Evolutionary conservation across 192 early-diverging fungal species (phyloP), one percentile per base, ranked within the genome.

Genomic region (Obelidium mucronatum): DNA sequence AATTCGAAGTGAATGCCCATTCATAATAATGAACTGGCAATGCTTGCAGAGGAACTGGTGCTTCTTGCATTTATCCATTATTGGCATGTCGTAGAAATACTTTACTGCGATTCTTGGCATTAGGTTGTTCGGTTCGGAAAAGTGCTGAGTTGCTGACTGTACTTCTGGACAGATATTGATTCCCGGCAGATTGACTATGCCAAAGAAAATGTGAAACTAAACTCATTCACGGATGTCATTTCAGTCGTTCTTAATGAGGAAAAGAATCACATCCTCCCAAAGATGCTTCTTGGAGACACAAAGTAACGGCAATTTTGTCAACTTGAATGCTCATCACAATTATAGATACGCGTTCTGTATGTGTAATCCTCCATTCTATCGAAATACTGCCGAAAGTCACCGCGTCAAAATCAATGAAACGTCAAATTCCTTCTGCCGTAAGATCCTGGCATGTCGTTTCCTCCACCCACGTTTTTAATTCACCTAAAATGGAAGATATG

Each of bases 351-450:
- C 84, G 31, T 96, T 97, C 66, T 88, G 87, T 42, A 94, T 97
- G 93, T 96, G 94, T 78, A 97, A 97, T 73, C 96, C 95, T 37
- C 96, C 96, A 37, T 97, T 96, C 73, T 97, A 93, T 70, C 82
- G 73, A 11, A 86, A 81, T 69, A 68, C 74, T 4, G 81, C 83
- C 26, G 91, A 95, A 40, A 87, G 91, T 13, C 67, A 84, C 26
- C 76, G 69, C 79, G 0, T 68, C 53, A n/a, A 97, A 97, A 61
- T 72, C 76, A 0, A 19, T n/a, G 61, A 69, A 0, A 52, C 64
- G 33, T n/a, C n/a, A 48, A 48, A 48, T 6, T 88, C 67, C 95
- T 1, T 79, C 77, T 1, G 84, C 89, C 15, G 78, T 89, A 31
- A 83, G 78, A 67, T 53, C 0, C 19, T 13, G 22, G 2, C 33